phyloP scores from a whole-genome alignment of 495 filamentous ascomycete species.

The Aspergillus carlsbadensis region DNA sequence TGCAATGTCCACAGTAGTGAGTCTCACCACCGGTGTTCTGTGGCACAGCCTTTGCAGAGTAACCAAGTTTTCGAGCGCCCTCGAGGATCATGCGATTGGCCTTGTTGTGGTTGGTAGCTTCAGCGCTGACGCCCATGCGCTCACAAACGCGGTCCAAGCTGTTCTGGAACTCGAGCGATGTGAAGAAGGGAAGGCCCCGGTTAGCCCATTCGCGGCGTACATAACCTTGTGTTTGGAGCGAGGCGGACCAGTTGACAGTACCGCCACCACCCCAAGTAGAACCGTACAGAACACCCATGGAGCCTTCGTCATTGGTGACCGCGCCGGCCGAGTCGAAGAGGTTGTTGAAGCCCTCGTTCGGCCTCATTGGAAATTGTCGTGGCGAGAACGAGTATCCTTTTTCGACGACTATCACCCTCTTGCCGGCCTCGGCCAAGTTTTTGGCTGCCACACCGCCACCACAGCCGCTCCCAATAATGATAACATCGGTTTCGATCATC shows the following conservation, averaged over 20 bases:
- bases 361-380: conserved; percentile 70
- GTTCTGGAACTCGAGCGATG: conserved; percentile 69
- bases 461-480: conserved; percentile 84
- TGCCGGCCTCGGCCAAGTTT: conserved; percentile 72
- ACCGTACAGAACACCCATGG: conserved; percentile 62
- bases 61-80: conserved; percentile 74
- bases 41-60: conserved; percentile 64
- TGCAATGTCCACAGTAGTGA: conserved; percentile 81
- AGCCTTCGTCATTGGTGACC: conserved; percentile 60
- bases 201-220: conserved; percentile 83
- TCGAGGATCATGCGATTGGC: conserved; percentile 68
- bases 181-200: conserved; percentile 72
- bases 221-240: conserved; percentile 74
- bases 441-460: conserved; percentile 84
- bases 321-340: conserved; percentile 64
- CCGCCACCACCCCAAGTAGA: conserved; percentile 84
- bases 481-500: conserved; percentile 73
- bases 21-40: conserved; percentile 70
- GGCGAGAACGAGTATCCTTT: conserved; percentile 74
- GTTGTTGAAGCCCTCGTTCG: conserved; percentile 52
- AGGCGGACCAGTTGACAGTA: conserved; percentile 86
- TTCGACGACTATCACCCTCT: conserved; percentile 77
- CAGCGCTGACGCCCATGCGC: conserved; percentile 75
- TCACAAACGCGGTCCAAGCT: conserved; percentile 71
- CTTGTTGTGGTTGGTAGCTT: conserved; percentile 67